Evolutionary conservation across 164 flowering plant species (phyloP).

Genomic region (Dillenia suffruticosa): DNA sequence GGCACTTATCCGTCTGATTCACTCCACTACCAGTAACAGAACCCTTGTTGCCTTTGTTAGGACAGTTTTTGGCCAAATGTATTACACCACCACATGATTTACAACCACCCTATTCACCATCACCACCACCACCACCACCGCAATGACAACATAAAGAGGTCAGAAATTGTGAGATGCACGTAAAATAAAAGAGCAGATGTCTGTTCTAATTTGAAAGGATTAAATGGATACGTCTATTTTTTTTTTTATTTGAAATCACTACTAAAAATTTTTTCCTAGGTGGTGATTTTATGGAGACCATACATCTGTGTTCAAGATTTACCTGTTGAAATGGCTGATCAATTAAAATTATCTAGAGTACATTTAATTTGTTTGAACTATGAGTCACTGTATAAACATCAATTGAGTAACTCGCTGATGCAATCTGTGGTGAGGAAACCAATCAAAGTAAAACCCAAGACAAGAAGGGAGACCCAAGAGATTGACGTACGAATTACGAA

Average conservation of each 20-base stretch:
- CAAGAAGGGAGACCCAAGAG: background rate
- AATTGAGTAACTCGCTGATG: background rate
- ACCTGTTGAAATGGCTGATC: background rate
- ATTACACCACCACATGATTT: slow-evolving; percentile 81
- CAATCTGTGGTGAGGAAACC: background rate
- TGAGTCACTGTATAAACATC: background rate
- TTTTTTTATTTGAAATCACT: background rate
- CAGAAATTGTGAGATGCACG: background rate
- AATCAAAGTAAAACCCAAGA: background rate
- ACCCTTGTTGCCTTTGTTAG: slow-evolving; percentile 42
- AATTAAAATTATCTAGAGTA: background rate
- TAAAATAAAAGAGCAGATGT: background rate
- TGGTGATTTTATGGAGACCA: background rate
- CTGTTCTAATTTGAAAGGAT: too few relatives aligned
- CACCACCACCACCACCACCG: too few relatives aligned
- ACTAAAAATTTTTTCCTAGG: background rate
- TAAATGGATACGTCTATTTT: background rate
- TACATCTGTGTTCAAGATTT: background rate
- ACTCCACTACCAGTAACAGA: slow-evolving; percentile 14
- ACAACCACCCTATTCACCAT: slow-evolving; percentile 69
- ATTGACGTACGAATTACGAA: background rate
- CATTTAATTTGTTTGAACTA: background rate
- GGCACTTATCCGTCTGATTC: slow-evolving; percentile 28
- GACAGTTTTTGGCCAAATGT: slow-evolving; percentile 92
- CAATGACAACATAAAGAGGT: background rate